A percentile compares a stretch with the other conserved stretches of the same genome.
phyloP scores from a whole-genome alignment of 2,329 filamentous ascomycete genomes.

The Trichophyton benhamiae region DNA sequence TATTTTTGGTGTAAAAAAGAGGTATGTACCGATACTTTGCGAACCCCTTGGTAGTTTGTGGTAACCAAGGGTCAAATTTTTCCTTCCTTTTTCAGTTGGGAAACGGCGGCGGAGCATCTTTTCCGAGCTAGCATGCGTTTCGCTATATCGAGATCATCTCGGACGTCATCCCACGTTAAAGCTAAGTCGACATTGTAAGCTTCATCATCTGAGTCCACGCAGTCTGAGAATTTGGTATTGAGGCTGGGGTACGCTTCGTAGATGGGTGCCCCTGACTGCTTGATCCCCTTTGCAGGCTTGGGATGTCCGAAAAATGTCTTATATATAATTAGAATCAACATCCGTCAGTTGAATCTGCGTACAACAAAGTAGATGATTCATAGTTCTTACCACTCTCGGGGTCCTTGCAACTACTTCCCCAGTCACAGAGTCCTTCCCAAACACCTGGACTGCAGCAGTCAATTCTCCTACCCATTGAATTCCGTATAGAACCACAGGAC shows the following conservation, averaged over 20 bases:
- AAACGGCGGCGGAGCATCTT: neutral
- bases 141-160: too few relatives aligned
- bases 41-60: too few relatives aligned
- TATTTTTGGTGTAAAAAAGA: too few relatives aligned
- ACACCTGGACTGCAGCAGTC: slow-evolving; percentile 4
- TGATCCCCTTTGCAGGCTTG: neutral
- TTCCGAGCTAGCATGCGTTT: too few relatives aligned
- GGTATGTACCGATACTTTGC: too few relatives aligned
- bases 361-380: neutral
- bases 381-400: neutral
- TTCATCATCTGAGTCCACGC: too few relatives aligned
- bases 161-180: neutral
- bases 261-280: neutral
- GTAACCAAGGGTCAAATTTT: neutral
- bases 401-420: neutral
- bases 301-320: neutral
- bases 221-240: too few relatives aligned
- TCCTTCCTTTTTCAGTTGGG: neutral
- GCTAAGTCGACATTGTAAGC: neutral
- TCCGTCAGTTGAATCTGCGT: neutral
- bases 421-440: slow-evolving; percentile 2
- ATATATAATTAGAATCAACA: neutral
- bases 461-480: slow-evolving; percentile 3
- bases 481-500: neutral
- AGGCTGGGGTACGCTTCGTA: too few relatives aligned